Percentiles rank a stretch among this genome's conserved stretches.
Conservation (phyloP, 2,329 filamentous ascomycete genomes). For the Pyrenophora teres region DNA sequence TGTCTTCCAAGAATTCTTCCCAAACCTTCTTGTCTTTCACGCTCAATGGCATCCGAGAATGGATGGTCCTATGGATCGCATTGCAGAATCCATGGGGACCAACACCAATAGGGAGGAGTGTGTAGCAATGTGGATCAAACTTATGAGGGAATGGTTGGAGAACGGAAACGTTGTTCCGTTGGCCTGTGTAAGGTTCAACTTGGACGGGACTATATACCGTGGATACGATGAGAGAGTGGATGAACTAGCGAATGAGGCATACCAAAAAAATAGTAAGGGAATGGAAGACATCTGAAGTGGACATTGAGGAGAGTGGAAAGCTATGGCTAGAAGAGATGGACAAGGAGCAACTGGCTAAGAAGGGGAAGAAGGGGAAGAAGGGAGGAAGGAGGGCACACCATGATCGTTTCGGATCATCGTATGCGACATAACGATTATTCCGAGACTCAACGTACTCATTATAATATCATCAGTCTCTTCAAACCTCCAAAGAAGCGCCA, state of each 20-base stretch:
- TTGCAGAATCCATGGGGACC: neutral
- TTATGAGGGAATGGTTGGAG: constrained; percentile 12
- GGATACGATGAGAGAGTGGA: constrained; percentile 2
- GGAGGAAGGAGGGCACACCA: neutral
- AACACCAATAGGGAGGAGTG: neutral
- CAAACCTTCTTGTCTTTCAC: constrained; percentile 15
- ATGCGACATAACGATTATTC: too few relatives aligned
- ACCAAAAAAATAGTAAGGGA: constrained; percentile 7
- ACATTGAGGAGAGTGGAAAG: constrained; percentile 4
- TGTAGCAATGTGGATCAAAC: constrained; percentile 11
- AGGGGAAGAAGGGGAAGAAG: neutral
- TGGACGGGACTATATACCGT: neutral
- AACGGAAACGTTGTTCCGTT: constrained; percentile 10
- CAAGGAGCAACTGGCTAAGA: constrained; percentile 16
- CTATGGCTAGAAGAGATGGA: constrained; percentile 18
- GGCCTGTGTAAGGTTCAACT: constrained; percentile 9
- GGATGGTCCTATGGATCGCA: neutral
- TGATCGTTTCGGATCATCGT: too few relatives aligned
- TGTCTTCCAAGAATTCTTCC: constrained; percentile 16
- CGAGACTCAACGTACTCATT: too few relatives aligned
- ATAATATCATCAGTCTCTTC: too few relatives aligned
- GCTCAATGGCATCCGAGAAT: constrained; percentile 9
- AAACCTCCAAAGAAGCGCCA: too few relatives aligned
- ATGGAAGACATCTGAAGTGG: constrained; percentile 1
- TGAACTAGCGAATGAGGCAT: neutral